Conservation (phyloP, 1,284 basidiomycete species). For the Dichomitus squalens region DNA sequence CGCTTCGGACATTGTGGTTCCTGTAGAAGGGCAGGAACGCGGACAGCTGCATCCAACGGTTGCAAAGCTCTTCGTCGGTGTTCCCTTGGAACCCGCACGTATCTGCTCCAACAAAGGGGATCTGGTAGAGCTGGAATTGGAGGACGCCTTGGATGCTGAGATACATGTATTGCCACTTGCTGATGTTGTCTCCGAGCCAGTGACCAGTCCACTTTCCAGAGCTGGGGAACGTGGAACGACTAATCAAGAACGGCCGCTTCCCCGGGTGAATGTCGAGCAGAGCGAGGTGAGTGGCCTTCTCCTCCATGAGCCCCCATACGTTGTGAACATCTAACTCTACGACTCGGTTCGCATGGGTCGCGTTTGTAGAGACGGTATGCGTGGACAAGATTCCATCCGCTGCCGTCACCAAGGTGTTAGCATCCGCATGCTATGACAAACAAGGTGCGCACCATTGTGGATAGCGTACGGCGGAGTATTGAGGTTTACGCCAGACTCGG, state of each 20-base stretch:
- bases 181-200: slow-evolving; percentile 60
- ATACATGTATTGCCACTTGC: slow-evolving; percentile 64
- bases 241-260: slow-evolving; percentile 67
- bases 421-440: too few species aligned
- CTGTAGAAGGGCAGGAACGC: slow-evolving; percentile 78
- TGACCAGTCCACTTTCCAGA: slow-evolving; percentile 68
- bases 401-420: slow-evolving; percentile 44
- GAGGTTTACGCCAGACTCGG: slow-evolving; percentile 48
- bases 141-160: slow-evolving; percentile 69
- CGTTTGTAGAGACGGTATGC: slow-evolving; percentile 59
- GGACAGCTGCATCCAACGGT: slow-evolving; percentile 80
- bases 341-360: slow-evolving; percentile 56
- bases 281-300: slow-evolving; percentile 59
- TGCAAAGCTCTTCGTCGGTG: slow-evolving; percentile 74
- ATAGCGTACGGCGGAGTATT: slow-evolving; percentile 69
- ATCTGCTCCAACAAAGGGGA: slow-evolving; percentile 72
- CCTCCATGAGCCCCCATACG: slow-evolving; percentile 68
- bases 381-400: slow-evolving; percentile 50
- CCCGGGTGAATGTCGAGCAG: slow-evolving; percentile 52
- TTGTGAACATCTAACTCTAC: slow-evolving; percentile 67
- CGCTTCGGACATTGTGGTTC: slow-evolving; percentile 66
- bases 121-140: slow-evolving; percentile 78
- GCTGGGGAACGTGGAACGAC: slow-evolving; percentile 68
- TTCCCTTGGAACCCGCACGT: slow-evolving; percentile 64
- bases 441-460: slow-evolving; percentile 56